Evolutionary conservation across 83 land plant genomes (phyloP).

Genomic region (Picea engelmannii): DNA sequence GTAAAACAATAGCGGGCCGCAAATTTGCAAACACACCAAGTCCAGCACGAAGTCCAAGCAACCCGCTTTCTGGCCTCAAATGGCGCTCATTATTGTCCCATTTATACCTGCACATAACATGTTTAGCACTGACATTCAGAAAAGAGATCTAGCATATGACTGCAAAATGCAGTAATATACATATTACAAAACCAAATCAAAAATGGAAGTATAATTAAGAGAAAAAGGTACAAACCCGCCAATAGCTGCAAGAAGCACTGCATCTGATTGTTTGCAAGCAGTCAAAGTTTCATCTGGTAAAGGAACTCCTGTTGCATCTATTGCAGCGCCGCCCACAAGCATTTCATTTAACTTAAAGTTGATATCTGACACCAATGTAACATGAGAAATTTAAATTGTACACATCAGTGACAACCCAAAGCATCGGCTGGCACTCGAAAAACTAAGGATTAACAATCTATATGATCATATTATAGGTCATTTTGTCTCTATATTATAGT

Average conservation of each 20-base stretch:
- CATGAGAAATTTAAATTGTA: not conserved
- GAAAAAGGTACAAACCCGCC: conserved; percentile 77
- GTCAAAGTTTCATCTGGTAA: conserved; percentile 89
- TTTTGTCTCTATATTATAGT: not conserved
- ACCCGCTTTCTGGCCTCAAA: conserved; percentile 96
- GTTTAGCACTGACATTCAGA: conserved; percentile 1
- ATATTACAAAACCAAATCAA: conserved; percentile 7
- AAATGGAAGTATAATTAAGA: not conserved
- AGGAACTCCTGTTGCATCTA: conserved; percentile 83
- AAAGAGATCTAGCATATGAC: not conserved
- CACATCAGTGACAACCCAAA: not conserved
- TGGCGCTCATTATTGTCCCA: conserved; percentile 90
- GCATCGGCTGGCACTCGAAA: not conserved
- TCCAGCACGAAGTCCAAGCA: conserved; percentile 84
- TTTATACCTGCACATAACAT: conserved; percentile 68
- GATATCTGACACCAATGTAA: conserved; percentile 55
- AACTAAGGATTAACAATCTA: not conserved
- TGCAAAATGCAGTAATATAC: too few relatives aligned
- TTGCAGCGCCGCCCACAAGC: conserved; percentile 90
- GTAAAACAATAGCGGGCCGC: conserved; percentile 87
- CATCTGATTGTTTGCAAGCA: conserved; percentile 75
- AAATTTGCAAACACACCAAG: conserved; percentile 96
- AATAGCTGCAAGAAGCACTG: conserved; percentile 95
- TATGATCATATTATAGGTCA: not conserved
- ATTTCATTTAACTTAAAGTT: conserved; percentile 73